Conservation (phyloP, 75 land plant species). For the Cunninghamia lanceolata region DNA sequence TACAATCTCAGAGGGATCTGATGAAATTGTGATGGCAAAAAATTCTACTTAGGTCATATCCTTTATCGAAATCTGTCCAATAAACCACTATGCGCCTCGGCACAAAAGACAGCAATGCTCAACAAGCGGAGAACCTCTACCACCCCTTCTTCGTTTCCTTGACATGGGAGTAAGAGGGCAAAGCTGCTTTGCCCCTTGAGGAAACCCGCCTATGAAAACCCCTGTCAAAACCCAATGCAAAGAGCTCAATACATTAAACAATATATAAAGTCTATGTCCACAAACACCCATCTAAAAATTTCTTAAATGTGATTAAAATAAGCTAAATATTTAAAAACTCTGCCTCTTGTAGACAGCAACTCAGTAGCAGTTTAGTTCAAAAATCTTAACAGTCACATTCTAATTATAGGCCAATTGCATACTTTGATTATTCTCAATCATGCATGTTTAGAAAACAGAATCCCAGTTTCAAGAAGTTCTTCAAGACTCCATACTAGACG, state of each 20-base stretch:
- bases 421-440: too few relatives aligned
- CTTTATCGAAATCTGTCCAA: background rate
- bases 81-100: constrained; percentile 3
- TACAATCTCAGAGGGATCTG: background rate
- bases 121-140: constrained; percentile 9
- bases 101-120: constrained; percentile 12
- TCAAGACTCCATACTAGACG: background rate
- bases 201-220: background rate
- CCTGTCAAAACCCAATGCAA: background rate
- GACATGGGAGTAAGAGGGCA: constrained; percentile 1
- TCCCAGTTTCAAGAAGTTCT: background rate
- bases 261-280: background rate
- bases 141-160: constrained; percentile 1
- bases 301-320: background rate
- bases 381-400: background rate
- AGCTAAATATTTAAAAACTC: background rate
- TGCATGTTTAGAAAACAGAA: background rate
- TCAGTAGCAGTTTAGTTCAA: background rate
- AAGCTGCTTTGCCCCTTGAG: background rate
- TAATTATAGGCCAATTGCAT: background rate
- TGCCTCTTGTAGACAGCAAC: background rate
- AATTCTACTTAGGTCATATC: background rate
- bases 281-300: background rate
- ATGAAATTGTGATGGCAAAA: background rate
- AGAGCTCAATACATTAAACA: background rate